Base-by-base conservation (phyloP, 1,284 basidiomycete genomes). In the Vanrija humicola region DNA sequence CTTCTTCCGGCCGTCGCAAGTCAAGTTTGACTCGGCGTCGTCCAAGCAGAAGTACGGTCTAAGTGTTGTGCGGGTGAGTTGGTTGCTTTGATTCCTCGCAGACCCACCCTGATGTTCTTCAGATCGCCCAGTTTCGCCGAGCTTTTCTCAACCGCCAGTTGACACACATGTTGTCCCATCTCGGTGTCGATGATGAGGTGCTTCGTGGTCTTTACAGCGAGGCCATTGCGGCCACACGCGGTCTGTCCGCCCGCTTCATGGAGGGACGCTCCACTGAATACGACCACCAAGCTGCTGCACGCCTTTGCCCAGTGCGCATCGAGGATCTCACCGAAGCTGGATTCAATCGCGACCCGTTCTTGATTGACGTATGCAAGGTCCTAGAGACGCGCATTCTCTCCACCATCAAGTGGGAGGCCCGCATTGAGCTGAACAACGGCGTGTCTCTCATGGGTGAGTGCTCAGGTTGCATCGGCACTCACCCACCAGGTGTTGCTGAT, bases 131-230 rank as follows among this genome's bases (percentile, higher is more conserved):
- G 21, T 67, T 57, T 39, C 53, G 54, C 26, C 60, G 55, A 3
- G 65, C 64, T 3, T 61, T 56, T 39, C 56, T 70, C 18, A 65
- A 65, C 26, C 58, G 68, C 23, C 65, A 67, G 43, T 62, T 63
- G 18, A 61, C 66, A 39, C 58, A 63, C 14, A 54, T 70, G 9
- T 44, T 70, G 12, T 56, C 51, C 4, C 50, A 63, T 4, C 57
- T 68, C 8, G 66, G 64, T n/a, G 55, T 68, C 5, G 16, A 49
- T 4, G 50, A 61, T 40, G 10, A 49, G 1, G 52, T 56, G 3
- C 52, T 69, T 18, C 50, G 55, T 5, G 26, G 44, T 8, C 43
- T 63, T 43, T 63, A 64, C 47, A 29, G 26, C 16, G 28, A 49
- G 21, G 54, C 61, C 16, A 56, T 67, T 16, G 25, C 6, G 2